These are phyloP conservation scores for Penium margaritaceum DNA, from an alignment of 139 green algal species.

Conservation along the genomic window DNA sequence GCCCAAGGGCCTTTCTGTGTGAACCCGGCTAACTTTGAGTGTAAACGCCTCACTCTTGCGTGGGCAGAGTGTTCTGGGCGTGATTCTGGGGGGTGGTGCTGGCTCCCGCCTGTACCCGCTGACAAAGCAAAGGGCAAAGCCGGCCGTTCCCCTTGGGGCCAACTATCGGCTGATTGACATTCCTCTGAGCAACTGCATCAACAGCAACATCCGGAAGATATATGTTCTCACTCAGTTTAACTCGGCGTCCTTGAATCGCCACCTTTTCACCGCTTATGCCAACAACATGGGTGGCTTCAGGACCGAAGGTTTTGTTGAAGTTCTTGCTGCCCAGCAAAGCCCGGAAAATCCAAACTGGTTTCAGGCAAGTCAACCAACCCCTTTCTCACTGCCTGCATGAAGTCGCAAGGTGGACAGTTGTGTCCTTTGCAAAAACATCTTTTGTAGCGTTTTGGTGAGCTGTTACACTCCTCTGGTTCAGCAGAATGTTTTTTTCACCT, in stretches of 20 bases:
- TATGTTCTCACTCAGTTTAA: conserved; percentile 99
- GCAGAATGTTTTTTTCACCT: too few relatives aligned
- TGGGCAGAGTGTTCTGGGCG: conserved; percentile 81
- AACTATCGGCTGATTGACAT: conserved; percentile 99
- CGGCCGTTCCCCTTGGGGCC: conserved; percentile 90
- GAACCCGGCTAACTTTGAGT: too few relatives aligned
- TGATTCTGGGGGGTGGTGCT: conserved; percentile 92
- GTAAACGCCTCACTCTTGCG: too few relatives aligned
- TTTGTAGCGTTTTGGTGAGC: too few relatives aligned
- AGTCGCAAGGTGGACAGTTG: too few relatives aligned
- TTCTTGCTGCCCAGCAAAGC: conserved; percentile 87
- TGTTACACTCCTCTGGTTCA: too few relatives aligned
- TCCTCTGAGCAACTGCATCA: conserved; percentile 97
- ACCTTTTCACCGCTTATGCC: conserved; percentile 92
- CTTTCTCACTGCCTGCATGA: too few relatives aligned
- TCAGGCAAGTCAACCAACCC: too few relatives aligned
- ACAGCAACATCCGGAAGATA: conserved; percentile 95
- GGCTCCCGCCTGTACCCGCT: conserved; percentile 90
- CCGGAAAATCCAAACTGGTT: conserved; percentile 87
- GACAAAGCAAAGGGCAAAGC: conserved; percentile 98
- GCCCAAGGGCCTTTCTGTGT: too few relatives aligned
- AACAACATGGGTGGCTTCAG: conserved; percentile 68
- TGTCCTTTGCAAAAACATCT: too few relatives aligned
- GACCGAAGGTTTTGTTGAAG: conserved; percentile 90
- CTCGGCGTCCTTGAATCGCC: conserved; percentile 93